phyloP scores from a whole-genome alignment of 805 yeast genomes.

The Cyberlindnera subsufficiens region DNA sequence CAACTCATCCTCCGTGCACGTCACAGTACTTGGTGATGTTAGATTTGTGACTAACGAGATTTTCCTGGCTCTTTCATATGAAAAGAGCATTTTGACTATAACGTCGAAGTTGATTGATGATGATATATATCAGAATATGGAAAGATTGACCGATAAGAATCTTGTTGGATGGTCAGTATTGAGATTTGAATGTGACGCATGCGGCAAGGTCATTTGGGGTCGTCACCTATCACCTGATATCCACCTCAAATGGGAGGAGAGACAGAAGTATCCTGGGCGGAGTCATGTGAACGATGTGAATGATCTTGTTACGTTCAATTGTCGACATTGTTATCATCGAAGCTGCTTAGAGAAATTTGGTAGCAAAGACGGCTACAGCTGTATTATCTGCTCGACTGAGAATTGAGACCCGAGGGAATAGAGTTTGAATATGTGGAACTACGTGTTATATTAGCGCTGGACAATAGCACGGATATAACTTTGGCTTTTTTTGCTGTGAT shows the following conservation, averaged over 20 bases:
- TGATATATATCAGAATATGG: constrained; percentile 45
- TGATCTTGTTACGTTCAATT: constrained; percentile 50
- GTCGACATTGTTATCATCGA: constrained; percentile 62
- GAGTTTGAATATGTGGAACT: no score
- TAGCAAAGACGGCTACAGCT: constrained; percentile 22
- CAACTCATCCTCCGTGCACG: constrained; percentile 37
- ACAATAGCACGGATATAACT: neutral
- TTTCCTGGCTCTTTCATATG: constrained; percentile 58
- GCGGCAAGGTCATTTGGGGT: constrained; percentile 76
- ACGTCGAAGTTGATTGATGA: constrained; percentile 50
- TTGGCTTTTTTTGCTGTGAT: neutral
- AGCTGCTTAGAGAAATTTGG: constrained; percentile 50
- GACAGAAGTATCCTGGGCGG: constrained; percentile 11
- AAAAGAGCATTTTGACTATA: constrained; percentile 46
- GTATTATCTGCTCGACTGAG: constrained; percentile 35
- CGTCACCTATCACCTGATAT: constrained; percentile 43
- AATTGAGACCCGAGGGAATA: neutral
- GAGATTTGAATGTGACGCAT: constrained; percentile 60
- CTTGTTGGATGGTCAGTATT: constrained; percentile 60
- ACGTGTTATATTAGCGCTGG: no score
- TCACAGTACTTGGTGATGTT: constrained; percentile 54
- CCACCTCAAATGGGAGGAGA: constrained; percentile 54
- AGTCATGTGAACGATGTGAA: constrained; percentile 2
- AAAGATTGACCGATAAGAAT: constrained; percentile 34
- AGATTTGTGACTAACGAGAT: constrained; percentile 56